Evolutionary conservation across 2,329 filamentous ascomycete species (phyloP), one percentile per base, ranked within the genome.

Genomic region (Fragosphaeria purpurea): DNA sequence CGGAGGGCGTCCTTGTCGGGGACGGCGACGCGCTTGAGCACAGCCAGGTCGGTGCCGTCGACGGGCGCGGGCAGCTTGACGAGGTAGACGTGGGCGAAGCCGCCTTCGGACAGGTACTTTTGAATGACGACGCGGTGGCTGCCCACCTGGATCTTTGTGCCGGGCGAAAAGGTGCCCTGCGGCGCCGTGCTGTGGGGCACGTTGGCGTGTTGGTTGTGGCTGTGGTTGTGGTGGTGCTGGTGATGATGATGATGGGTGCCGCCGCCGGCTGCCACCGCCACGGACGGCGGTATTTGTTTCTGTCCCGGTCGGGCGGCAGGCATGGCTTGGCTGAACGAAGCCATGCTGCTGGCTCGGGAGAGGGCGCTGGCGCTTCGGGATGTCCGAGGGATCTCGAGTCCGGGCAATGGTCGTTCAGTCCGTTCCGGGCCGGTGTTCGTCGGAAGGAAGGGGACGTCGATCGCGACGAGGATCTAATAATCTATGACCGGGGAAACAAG

Each of bases 51-150:
- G 57, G 85, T 84, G 55, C 86, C 86, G 65, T 87, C 80, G 62
- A 90, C 73, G 51, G 87, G 77, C 58, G 83, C 78, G 37, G 88
- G 82, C 54, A 97, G 74, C 66, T 86, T 88, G 64, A 97, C 93
- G 46, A 97, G 83, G 70, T 98, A 98, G 62, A 98, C 93, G 68
- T 98, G 93, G 60, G 93, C 93, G 64, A 98, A 98, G 41, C 93
- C 93, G 59, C 93, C 93, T 71, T 98, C 93, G 56, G 93, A 97
- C 46, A 98, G 83, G 69, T 98, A 98, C 67, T 91, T 93, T 64
- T 96, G 89, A 59, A 98, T 94, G 47, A 94, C 79, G 53, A 97
- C 90, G 57, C 89, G 84, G 67, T 98, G 93, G 65, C 79, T 81
- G 64, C 93, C 93, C 51, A 96, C 88, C 65, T 95, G 90, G 62